Percentiles rank a stretch among this genome's conserved stretches.
These are phyloP conservation scores for Rhodotorula kratochvilovae DNA, from an alignment of 768 basidiomycete species.

Conservation along the genomic window DNA sequence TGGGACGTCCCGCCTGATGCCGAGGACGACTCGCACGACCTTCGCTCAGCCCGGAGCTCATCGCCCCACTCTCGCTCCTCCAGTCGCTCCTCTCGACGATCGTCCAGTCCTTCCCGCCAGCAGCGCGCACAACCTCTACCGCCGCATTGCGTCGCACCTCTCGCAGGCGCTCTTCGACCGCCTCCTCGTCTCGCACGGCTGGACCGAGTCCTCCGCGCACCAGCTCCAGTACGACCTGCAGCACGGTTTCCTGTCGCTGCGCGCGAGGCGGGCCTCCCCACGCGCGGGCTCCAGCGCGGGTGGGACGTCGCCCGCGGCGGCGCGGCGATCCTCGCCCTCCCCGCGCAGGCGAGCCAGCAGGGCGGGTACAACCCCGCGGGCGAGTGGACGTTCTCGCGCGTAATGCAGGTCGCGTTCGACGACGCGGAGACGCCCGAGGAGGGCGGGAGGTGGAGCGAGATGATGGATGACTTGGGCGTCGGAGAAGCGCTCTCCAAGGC, in stretches of 20 bases:
- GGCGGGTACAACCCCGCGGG: conserved; percentile 13
- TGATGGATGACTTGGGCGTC: conserved; percentile 58
- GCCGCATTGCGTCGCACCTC: conserved; percentile 65
- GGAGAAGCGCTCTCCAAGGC: conserved; percentile 58
- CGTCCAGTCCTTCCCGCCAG: conserved; percentile 59
- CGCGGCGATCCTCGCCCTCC: conserved; percentile 62
- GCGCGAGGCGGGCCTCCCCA: conserved; percentile 48
- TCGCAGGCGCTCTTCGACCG: conserved; percentile 77
- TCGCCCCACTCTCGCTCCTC: conserved; percentile 70
- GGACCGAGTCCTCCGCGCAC: conserved; percentile 60
- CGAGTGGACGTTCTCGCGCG: conserved; percentile 50
- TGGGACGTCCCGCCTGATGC: conserved; percentile 24
- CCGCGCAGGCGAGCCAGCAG: conserved; percentile 50
- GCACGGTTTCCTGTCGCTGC: conserved; percentile 67
- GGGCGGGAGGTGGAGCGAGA: conserved; percentile 25
- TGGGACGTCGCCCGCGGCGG: conserved; percentile 72
- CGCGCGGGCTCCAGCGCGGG: conserved; percentile 59
- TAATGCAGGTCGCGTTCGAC: conserved; percentile 56
- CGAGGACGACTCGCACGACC: conserved; percentile 47
- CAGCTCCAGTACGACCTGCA: conserved; percentile 66
- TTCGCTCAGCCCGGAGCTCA: conserved; percentile 65
- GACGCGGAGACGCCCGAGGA: conserved; percentile 41
- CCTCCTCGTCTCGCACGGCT: conserved; percentile 64
- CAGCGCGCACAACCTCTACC: conserved; percentile 63
- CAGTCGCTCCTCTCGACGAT: conserved; percentile 74